Conservation (phyloP, 1,284 basidiomycete species). For the Fomitopsis schrenkii region DNA sequence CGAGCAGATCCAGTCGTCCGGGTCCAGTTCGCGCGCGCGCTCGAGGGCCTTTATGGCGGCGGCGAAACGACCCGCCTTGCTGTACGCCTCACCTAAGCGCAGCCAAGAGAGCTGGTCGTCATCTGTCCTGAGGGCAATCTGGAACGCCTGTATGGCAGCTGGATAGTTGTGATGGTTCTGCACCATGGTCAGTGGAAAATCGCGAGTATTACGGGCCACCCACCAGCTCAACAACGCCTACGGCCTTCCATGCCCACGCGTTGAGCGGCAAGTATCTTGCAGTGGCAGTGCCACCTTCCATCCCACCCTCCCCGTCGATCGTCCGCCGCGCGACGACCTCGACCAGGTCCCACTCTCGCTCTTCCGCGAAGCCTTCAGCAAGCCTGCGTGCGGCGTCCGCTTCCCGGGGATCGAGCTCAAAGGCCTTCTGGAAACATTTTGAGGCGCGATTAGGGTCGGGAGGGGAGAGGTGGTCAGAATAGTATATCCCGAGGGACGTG, state of each 20-base stretch:
- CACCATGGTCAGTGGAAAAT: not conserved
- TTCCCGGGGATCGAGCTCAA: slow-evolving; percentile 92
- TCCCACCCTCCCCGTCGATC: slow-evolving; percentile 88
- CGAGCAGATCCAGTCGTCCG: slow-evolving; percentile 79
- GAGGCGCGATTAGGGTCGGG: slow-evolving; percentile 83
- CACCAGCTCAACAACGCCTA: slow-evolving; percentile 91
- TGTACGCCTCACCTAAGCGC: slow-evolving; percentile 90
- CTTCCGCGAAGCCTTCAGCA: slow-evolving; percentile 88
- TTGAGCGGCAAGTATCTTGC: slow-evolving; percentile 72
- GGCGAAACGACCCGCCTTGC: slow-evolving; percentile 80
- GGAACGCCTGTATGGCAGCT: slow-evolving; percentile 83
- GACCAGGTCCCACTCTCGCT: slow-evolving; percentile 94
- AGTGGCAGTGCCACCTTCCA: slow-evolving; percentile 54
- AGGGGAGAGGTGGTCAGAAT: slow-evolving; percentile 67
- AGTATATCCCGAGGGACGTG: slow-evolving; percentile 92
- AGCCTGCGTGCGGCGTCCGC: slow-evolving; percentile 81
- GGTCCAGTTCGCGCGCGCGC: slow-evolving; percentile 66
- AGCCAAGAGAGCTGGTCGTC: slow-evolving; percentile 84
- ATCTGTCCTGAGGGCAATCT: slow-evolving; percentile 83
- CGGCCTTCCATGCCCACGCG: slow-evolving; percentile 98
- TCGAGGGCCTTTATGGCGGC: slow-evolving; percentile 89
- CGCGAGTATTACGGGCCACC: slow-evolving; percentile 23
- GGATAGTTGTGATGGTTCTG: slow-evolving; percentile 76
- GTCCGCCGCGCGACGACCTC: slow-evolving; percentile 89
- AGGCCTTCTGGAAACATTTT: slow-evolving; percentile 98